Evolutionary conservation across 495 filamentous ascomycete species (phyloP), one percentile per base, ranked within the genome.

Genomic region (Chaetomium cochliodes): DNA sequence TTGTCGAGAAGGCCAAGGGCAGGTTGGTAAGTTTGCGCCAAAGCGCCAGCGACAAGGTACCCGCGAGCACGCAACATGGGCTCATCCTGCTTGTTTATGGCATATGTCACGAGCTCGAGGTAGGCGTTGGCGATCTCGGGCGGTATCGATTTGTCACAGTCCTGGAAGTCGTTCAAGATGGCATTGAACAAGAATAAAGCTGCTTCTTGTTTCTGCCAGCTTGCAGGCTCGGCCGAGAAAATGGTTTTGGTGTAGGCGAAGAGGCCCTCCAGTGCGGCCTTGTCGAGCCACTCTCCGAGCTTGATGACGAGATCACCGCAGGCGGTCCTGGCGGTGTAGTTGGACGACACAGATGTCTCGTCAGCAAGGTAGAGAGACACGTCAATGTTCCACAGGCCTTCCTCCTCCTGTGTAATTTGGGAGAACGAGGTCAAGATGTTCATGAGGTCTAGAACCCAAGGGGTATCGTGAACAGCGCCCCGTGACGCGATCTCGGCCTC

Each of bases 331-430:
- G 94, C 90, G 2, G 93, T 96, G 74, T 97, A 98, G 72, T 98
- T 97, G 26, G 93, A 89, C n/a, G 92, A 96, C 55, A 97, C 88
- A 15, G 92, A 91, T 3, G 91, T 93, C 76, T 98, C 94, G 71
- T 98, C 94, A 0, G 92, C 92, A 30, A 98, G 82, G 76, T 96
- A 98, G 1, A 98, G 83, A 54, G 96, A 98, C 60, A 96, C 87
- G 76, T 98, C 94, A 63, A 97, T 88, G 62, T 98, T 92, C 94
- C 94, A 98, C 30, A 98, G 78, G 9, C 89, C 91, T 75, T 96
- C 91, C 71, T 98, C 96, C 72, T 98, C 94, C 15, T 84, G 87
- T 5, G 91, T 91, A 66, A 98, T 96, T 66, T 96, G 92, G n/a
- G 92, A 87, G 73, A 96, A 96, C 3, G 87, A 86, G 6, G 90